Base-by-base conservation (phyloP, 495 filamentous ascomycete species). In the Xylaria acuta region DNA sequence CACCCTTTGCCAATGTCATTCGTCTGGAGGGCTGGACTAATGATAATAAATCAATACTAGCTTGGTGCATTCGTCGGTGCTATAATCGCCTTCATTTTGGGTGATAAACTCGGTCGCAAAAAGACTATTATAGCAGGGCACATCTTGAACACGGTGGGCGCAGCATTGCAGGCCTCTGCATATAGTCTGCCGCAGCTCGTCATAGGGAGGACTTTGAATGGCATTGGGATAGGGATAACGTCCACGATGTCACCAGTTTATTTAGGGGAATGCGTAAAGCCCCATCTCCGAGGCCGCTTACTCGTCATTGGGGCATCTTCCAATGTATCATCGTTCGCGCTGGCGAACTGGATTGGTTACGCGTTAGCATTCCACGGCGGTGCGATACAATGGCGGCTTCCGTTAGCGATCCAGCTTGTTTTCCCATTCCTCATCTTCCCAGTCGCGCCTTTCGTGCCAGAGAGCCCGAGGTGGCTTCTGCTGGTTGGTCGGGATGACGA, bases 211-310 rank as follows among this genome's bases (percentile, higher is more conserved):
- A 86, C 91, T 32, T 78, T 92, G 0, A 87, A 90, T 5, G 89
- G 90, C n/a, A 88, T 89, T 80, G 90, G 88, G n/a, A 87, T 90
- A 43, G 90, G 89, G 7, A 77, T 90, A 43, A 84, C 88, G 72
- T 88, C 84, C 22, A 90, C 88, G 77, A 85, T 86, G 25, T 87
- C 89, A 27, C 89, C 88, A 1, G 89, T 92, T 12, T 90, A 88
- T 69, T 80, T 90, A 47, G 84, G 86, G 5, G 88, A 89, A 75
- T 84, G 84, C 73, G 85, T 85, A 0, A 80, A 86, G 69, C 82
- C 85, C 20, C 82, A 84, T 36, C 84, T 82, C 34, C 82, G 86
- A 71, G 89, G 88, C 3, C 79, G 78, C 64, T 72, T 81, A 14
- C 79, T 83, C 2, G 70, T 76, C 18, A 65, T 80, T 25, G 74